Evolutionary conservation across 805 yeast genomes (phyloP).

Genomic region (Grigorovia humatica): DNA sequence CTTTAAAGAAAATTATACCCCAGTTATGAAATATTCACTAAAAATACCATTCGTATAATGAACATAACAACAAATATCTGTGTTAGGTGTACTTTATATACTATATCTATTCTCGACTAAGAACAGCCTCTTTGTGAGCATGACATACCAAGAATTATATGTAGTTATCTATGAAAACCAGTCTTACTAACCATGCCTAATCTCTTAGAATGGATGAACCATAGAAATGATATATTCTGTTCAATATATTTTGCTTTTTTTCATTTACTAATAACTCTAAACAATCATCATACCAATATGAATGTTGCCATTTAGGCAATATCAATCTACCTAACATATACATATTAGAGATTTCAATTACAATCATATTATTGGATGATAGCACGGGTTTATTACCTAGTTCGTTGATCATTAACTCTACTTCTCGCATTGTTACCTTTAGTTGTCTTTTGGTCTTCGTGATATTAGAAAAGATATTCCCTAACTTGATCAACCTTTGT

Average conservation of each 20-base stretch:
- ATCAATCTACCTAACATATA: constrained; percentile 38
- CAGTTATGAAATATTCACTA: no score
- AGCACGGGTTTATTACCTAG: no score
- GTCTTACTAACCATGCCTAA: no score
- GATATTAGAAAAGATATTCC: constrained; percentile 19
- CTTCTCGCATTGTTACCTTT: constrained; percentile 39
- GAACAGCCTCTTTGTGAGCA: no score
- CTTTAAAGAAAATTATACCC: no score
- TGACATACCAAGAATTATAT: no score
- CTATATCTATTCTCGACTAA: no score
- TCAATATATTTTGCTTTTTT: constrained; percentile 38
- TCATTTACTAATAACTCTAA: constrained; percentile 41
- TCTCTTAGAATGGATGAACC: constrained; percentile 21
- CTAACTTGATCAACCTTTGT: constrained; percentile 19
- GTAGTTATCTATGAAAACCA: no score
- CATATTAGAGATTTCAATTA: constrained; percentile 56
- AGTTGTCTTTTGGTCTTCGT: constrained; percentile 16
- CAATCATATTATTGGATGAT: constrained; percentile 41
- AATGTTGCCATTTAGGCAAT: constrained; percentile 39
- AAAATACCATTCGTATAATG: no score
- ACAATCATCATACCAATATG: constrained; percentile 55
- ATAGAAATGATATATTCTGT: constrained; percentile 55
- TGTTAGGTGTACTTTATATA: no score
- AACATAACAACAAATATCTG: no score
- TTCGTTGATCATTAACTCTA: constrained; percentile 41